Base-by-base conservation (phyloP, 441 rosid genomes). In the Gossypium davidsonii region DNA sequence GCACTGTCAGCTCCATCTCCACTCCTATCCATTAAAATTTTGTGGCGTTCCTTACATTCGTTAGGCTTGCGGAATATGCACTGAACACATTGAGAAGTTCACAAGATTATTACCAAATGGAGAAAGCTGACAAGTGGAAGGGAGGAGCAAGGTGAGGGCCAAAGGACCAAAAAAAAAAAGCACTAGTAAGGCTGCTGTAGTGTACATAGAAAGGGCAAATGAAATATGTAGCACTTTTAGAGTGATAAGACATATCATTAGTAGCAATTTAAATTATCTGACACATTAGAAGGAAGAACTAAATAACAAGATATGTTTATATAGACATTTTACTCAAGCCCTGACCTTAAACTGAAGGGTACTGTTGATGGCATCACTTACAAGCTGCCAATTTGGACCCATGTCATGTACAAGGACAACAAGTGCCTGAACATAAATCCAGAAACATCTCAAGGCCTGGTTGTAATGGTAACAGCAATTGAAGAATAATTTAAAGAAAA, bases 371-470 rank as follows among this genome's bases (percentile, higher is more conserved):
- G 97, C 97, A 85, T 97, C 99, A 80, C 99, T 92, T 57, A 97
- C 90, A 83, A 97, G 97, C 89, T 91, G 98, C 99, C 99, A 97
- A 73, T 92, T 92, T 48, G 97, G 99, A 76, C 99, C 99, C 98
- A 97, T 85, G 76, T 97, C 99, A 80, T 97, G 99, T 57, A 97
- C 98, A 78, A 97, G 94, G 77, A 94, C 99, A 67, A 97, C 97
- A 79, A 97, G 99, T 57, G 99, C 99, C 99, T 97, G 76, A 53
- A 75, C 42, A 77, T 63, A 77, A 77, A 75, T 64, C 11, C 62
- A 61, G 64, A 20, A 28, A 42, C 15, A 48, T 61, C 74, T 81
- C 55, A 78, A 67, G 60, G 74, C 15, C 25, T 68, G 17, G 63
- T 39, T 51, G 76, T 37, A 73, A 52, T n/a, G 76, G 48, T 70